phyloP scores from a whole-genome alignment of 306 rosid genomes.

The Gastrolobium bilobum region DNA sequence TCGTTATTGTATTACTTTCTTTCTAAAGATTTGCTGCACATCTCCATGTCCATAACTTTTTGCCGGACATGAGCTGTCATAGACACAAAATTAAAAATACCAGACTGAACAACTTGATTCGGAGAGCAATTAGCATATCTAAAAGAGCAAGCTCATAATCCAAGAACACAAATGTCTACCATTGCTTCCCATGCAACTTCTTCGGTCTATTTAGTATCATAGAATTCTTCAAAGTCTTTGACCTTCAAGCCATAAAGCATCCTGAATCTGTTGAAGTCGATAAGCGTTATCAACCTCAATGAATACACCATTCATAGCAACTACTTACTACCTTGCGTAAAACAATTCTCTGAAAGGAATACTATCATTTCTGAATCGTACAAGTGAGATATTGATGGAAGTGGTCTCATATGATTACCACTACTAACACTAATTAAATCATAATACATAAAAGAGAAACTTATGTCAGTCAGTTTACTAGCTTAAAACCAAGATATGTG shows the following conservation, averaged over 20 bases:
- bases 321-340: neutral
- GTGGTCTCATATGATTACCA: conserved; percentile 25
- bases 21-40: neutral
- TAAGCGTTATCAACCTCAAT: neutral
- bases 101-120: neutral
- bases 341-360: neutral
- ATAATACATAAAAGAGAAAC: conserved; percentile 6
- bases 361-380: conserved; percentile 14
- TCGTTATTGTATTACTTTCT: neutral
- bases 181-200: neutral
- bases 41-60: neutral
- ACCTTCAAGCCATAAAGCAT: neutral
- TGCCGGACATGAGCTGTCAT: neutral
- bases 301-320: neutral
- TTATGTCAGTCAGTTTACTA: conserved; percentile 40
- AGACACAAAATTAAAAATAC: neutral
- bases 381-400: neutral
- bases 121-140: neutral
- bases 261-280: neutral
- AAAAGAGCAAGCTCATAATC: neutral
- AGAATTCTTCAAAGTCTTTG: neutral
- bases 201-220: neutral
- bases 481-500: conserved; percentile 36
- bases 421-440: conserved; percentile 7
- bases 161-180: neutral